A percentile compares a stretch with the other conserved stretches of the same genome.
These are phyloP conservation scores for Trematosphaeria pertusa DNA, from an alignment of 2,329 filamentous ascomycete species.

Conservation along the genomic window DNA sequence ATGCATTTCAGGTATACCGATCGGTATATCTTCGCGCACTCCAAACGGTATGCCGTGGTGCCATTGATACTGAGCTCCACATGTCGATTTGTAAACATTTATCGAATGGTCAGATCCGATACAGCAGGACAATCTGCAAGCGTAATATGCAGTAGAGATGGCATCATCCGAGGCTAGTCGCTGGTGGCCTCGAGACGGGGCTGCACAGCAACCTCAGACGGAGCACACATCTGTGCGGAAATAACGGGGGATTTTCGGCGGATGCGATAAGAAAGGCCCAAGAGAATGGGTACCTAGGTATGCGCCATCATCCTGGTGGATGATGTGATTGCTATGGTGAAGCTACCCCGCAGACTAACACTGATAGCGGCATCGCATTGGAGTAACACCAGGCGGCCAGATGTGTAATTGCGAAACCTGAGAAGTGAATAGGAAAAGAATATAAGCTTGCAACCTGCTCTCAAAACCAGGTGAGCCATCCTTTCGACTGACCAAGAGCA, in stretches of 20 bases:
- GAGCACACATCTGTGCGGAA: not conserved
- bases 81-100: not conserved
- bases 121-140: not conserved
- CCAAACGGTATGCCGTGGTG: not conserved
- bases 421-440: not conserved
- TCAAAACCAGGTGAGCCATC: not conserved
- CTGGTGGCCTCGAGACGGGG: not conserved
- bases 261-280: slow-evolving; percentile 28
- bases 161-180: slow-evolving; percentile 23
- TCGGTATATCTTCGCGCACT: not conserved
- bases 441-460: not conserved
- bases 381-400: no score
- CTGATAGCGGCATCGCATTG: slow-evolving; percentile 3
- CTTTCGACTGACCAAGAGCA: no score
- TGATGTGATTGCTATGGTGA: slow-evolving; percentile 38
- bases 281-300: slow-evolving; percentile 34
- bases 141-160: slow-evolving; percentile 26
- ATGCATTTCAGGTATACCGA: not conserved
- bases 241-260: slow-evolving; percentile 5
- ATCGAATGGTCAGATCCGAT: not conserved
- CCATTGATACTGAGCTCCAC: no score
- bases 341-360: slow-evolving; percentile 39
- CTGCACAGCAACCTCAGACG: not conserved
- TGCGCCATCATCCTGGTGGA: slow-evolving; percentile 38
- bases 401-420: no score